Base-by-base conservation (phyloP, 1,284 basidiomycete genomes). In the Cryptococcus neoformans region DNA sequence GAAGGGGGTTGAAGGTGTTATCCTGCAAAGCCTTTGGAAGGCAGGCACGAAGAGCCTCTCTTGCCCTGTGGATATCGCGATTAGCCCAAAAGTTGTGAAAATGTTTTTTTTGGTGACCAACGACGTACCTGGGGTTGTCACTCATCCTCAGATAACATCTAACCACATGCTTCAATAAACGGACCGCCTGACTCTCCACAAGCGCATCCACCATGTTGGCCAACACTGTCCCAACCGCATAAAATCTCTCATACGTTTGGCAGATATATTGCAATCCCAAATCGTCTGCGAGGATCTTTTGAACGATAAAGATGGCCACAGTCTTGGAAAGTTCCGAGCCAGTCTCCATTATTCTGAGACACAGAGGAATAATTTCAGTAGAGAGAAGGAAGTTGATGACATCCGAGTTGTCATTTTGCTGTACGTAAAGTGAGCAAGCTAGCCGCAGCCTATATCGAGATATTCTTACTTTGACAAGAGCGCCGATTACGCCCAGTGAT, bases 311-410 rank as follows among this genome's bases (percentile, higher is more conserved):
- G 72, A 99, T 99, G 49, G 96, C 96, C 47, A 99, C 96, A 0
- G 96, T 99, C 80, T 99, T 99, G 62, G 89, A 92, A n/a, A 99
- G 84, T 70, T 99, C 96, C 6, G 93, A 96, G 48, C 96, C 96
- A 0, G 96, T 99, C 79, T 99, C 96, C 96, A 99, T 99, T 79
- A 99, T 99, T 53, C 96, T 88, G 51, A 99, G 84, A 75, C 96
- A 99, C 57, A 99, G 87, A 28, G 96, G 96, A 72, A 99, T 99
- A 77, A 99, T 99, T 81, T 99, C 96, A 52, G 96, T 99, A 9
- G 95, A 98, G 42, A 99, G 85, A 49, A 99, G 83, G 81, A 99
- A 99, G 79, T 98, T 96, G 77, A 99, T 99, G 65, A 99, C 95
- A 59, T 94, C 90, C 69, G 89, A 92, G 79, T 99, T 99, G 80